Base-by-base conservation (phyloP, 2,329 filamentous ascomycete species). In the Neofusicoccum umdonicola region DNA sequence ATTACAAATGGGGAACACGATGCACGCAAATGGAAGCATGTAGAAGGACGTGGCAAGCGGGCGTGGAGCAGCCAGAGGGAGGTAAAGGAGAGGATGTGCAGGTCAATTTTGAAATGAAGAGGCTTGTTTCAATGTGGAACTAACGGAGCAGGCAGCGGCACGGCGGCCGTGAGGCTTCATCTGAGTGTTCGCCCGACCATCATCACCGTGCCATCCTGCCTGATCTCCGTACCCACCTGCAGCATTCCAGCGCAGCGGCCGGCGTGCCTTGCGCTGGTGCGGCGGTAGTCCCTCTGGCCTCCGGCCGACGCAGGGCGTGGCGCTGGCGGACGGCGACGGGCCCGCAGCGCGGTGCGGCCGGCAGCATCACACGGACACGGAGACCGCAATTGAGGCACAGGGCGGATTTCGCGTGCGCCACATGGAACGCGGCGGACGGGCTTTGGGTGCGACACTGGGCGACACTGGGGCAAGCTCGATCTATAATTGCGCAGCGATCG, bases 401-500 rank as follows among this genome's bases (percentile, higher is more conserved):
- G 27, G 27, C 27, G 27, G 27, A 7, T 31, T 7, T 31, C 27
- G 27, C 27, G 27, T 7, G 27, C 27, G 27, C 27, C 27, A 31
- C 27, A 31, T 31, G 27, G 27, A 31, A 31, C 27, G 27, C 27
- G 27, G 27, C 27, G 27, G 27, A 31, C 27, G 27, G 27, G 4
- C 27, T 7, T 31, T 4, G 27, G 27, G 34, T 39, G 51, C 51
- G 51, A 31, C 51, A 54, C 51, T 35, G n/a, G 48, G 31, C n/a
- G 22, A 5, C 35, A 19, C 8, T 19, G 37, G 35, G 37, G 41
- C 52, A 27, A 37, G 15, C 22, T 37, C 15, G 39, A 44, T 58
- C 54, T 44, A 58, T 45, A 35, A 44, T 58, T 58, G 56, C 56
- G 56, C 42, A 60, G 56, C 56, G 56, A 60, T 60, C 56, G 56